These are phyloP conservation scores for Monilinia fructigena DNA, from an alignment of 2,329 filamentous ascomycete species.

Conservation along the genomic window DNA sequence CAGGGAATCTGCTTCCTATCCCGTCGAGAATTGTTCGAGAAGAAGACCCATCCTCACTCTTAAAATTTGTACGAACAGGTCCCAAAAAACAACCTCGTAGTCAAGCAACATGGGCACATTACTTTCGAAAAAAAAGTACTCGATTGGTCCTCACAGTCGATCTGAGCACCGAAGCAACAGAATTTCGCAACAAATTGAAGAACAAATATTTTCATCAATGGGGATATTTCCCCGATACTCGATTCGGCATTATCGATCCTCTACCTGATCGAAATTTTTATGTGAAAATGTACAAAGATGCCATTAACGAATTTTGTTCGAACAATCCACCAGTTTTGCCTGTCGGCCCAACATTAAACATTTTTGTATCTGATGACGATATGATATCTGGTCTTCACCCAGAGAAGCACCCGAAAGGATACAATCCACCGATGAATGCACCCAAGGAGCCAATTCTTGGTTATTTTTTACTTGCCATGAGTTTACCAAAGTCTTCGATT, in stretches of 20 bases:
- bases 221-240: conserved; percentile 5
- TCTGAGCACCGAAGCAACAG: not conserved
- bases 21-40: not conserved
- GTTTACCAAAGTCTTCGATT: not conserved
- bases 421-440: no score
- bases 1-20: not conserved
- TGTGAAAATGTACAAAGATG: conserved; percentile 8
- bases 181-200: not conserved
- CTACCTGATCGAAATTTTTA: not conserved
- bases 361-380: not conserved
- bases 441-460: not conserved
- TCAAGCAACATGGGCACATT: not conserved
- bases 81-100: not conserved
- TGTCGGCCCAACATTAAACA: not conserved
- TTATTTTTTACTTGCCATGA: not conserved
- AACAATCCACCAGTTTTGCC: not conserved
- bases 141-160: conserved; percentile 8
- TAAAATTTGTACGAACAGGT: not conserved
- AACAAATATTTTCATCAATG: not conserved
- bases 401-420: not conserved
- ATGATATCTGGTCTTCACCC: not conserved
- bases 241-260: conserved; percentile 7
- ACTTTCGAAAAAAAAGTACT: not conserved
- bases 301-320: not conserved
- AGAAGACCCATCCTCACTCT: not conserved